Percentiles rank a stretch among this genome's conserved stretches.
Conservation (phyloP, 768 basidiomycete species). For the Gloeopeniophorella convolvens region DNA sequence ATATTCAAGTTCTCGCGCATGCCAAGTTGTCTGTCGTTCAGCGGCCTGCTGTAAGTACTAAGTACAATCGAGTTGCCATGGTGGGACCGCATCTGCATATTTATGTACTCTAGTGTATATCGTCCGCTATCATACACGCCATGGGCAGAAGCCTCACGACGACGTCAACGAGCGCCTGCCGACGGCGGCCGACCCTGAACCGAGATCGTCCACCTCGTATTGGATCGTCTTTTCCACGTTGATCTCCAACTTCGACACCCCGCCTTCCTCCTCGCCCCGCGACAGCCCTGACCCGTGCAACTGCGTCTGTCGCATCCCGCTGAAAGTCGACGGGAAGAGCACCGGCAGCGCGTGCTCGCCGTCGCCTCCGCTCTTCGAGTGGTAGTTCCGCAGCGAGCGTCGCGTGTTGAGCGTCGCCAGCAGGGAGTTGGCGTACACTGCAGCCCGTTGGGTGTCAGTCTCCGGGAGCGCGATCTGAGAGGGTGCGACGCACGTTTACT, state of each 20-base stretch:
- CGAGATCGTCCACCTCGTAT: neutral
- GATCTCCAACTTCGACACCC: neutral
- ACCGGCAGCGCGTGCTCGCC: neutral
- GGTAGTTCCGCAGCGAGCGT: constrained; percentile 2
- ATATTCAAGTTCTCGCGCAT: too few species aligned
- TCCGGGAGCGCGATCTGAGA: neutral
- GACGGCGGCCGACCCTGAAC: neutral
- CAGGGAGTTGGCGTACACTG: constrained; percentile 13
- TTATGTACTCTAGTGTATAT: too few species aligned
- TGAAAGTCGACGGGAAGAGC: neutral
- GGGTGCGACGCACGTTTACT: constrained; percentile 9
- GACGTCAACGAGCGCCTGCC: too few species aligned
- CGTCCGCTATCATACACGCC: too few species aligned
- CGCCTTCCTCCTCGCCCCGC: neutral
- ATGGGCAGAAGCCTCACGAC: too few species aligned
- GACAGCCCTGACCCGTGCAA: too few species aligned
- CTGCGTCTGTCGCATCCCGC: neutral
- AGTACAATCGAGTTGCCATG: too few species aligned
- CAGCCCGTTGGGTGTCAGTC: too few species aligned
- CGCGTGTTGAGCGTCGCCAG: constrained; percentile 9
- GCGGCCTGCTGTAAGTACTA: too few species aligned
- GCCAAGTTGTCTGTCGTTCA: too few species aligned
- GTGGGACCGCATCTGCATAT: too few species aligned
- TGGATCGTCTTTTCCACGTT: constrained; percentile 4
- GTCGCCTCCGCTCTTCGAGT: neutral